Evolutionary conservation across 2,329 filamentous ascomycete species (phyloP).

Genomic region (Paecilomyces sp.): DNA sequence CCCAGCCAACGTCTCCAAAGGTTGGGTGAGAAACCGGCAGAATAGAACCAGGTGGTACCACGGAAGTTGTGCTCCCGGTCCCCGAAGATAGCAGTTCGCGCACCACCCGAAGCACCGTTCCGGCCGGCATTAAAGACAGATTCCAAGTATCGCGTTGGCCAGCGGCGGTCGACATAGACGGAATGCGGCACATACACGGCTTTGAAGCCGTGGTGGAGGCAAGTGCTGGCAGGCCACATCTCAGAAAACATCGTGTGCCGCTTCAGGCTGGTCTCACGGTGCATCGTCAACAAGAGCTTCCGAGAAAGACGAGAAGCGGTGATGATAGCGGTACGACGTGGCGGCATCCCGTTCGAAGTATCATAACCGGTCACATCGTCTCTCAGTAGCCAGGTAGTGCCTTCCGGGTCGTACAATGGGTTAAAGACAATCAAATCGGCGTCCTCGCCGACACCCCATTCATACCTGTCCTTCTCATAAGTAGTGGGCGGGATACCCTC

Average conservation of each 20-base stretch:
- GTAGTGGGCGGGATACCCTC: slow-evolving; percentile 65
- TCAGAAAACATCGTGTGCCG: slow-evolving; percentile 91
- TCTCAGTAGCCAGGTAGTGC: slow-evolving; percentile 74
- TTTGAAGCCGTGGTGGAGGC: slow-evolving; percentile 87
- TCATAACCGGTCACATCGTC: slow-evolving; percentile 85
- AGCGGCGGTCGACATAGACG: slow-evolving; percentile 77
- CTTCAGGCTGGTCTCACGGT: slow-evolving; percentile 75
- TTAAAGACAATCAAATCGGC: slow-evolving; percentile 89
- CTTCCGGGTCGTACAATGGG: slow-evolving; percentile 82
- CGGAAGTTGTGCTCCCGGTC: slow-evolving; percentile 84
- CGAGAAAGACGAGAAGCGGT: slow-evolving; percentile 78
- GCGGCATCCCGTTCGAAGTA: slow-evolving; percentile 51
- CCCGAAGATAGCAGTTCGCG: slow-evolving; percentile 66
- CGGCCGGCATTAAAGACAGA: slow-evolving; percentile 72
- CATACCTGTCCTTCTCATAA: slow-evolving; percentile 72
- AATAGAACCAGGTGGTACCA: slow-evolving; percentile 88
- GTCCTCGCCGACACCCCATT: slow-evolving; percentile 84
- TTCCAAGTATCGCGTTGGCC: slow-evolving; percentile 73
- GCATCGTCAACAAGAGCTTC: slow-evolving; percentile 76
- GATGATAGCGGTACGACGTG: slow-evolving; percentile 80
- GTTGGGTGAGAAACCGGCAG: slow-evolving; percentile 71
- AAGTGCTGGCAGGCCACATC: slow-evolving; percentile 88
- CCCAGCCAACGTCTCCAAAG: slow-evolving; percentile 84
- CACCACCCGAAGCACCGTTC: slow-evolving; percentile 68
- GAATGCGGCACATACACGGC: slow-evolving; percentile 87